Evolutionary conservation across 2,329 filamentous ascomycete species (phyloP).

Genomic region (Venturia nashicola): DNA sequence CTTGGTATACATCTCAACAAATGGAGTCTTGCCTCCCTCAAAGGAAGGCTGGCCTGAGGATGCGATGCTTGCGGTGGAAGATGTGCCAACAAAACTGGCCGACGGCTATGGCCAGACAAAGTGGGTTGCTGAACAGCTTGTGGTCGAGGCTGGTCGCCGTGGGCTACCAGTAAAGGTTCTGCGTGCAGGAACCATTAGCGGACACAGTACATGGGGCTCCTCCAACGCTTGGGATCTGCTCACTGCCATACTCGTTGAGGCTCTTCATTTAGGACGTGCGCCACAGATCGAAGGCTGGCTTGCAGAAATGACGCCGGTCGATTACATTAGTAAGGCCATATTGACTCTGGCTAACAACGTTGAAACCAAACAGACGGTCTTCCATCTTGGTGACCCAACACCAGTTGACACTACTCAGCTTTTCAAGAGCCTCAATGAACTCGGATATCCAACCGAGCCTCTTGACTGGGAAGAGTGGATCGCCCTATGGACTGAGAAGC

Average conservation of each 20-base stretch:
- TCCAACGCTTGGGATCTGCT: slow-evolving; percentile 70
- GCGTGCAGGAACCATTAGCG: slow-evolving; percentile 65
- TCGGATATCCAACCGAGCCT: slow-evolving; percentile 58
- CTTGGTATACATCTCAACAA: slow-evolving; percentile 68
- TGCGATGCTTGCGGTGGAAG: slow-evolving; percentile 51
- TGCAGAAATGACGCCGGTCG: slow-evolving; percentile 73
- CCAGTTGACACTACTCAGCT: slow-evolving; percentile 55
- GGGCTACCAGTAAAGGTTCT: slow-evolving; percentile 61
- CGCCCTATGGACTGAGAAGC: slow-evolving; percentile 57
- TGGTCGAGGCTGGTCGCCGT: slow-evolving; percentile 54
- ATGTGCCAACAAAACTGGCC: slow-evolving; percentile 54
- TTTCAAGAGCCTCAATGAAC: slow-evolving; percentile 49
- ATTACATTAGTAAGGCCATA: slow-evolving; percentile 67
- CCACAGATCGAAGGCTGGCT: slow-evolving; percentile 65
- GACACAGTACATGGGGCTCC: slow-evolving; percentile 61
- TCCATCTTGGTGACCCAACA: slow-evolving; percentile 62
- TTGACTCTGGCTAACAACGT: slow-evolving; percentile 55
- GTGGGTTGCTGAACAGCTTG: slow-evolving; percentile 68
- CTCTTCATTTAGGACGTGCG: slow-evolving; percentile 56
- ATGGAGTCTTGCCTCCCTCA: slow-evolving; percentile 64
- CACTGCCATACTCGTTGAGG: slow-evolving; percentile 65
- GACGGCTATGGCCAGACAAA: slow-evolving; percentile 73
- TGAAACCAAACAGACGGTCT: slow-evolving; percentile 50
- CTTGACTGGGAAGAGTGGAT: slow-evolving; percentile 66
- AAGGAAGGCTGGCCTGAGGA: slow-evolving; percentile 60